Evolutionary conservation across 352 stramenopile genomes (phyloP).

Genomic region (Hyaloperonospora brassicae): DNA sequence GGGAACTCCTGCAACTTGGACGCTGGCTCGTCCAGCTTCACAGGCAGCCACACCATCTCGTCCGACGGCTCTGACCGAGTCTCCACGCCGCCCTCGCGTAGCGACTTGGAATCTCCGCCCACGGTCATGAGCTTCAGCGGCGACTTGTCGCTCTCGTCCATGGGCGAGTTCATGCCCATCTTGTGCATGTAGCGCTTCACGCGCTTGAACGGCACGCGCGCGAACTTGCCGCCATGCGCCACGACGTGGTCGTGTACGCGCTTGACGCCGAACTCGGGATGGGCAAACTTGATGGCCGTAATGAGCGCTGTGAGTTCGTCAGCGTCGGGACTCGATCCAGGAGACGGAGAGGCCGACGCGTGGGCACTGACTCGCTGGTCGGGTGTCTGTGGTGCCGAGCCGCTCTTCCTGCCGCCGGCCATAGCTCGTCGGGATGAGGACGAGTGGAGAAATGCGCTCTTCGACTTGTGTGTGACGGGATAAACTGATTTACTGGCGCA

Average conservation of each 20-base stretch:
- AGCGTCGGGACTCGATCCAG: conserved; percentile 38
- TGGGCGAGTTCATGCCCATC: conserved; percentile 46
- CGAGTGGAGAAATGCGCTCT: conserved; percentile 4
- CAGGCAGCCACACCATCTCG: conserved; percentile 63
- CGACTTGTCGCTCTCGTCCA: conserved; percentile 30
- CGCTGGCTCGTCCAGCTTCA: conserved; percentile 77
- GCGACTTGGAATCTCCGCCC: conserved; percentile 65
- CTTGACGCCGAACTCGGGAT: conserved; percentile 77
- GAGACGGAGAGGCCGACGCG: conserved; percentile 22
- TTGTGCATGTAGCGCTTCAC: conserved; percentile 85
- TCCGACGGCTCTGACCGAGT: conserved; percentile 12
- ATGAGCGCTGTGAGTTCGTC: conserved; percentile 81
- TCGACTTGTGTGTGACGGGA: conserved; percentile 16
- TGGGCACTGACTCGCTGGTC: conserved; percentile 24
- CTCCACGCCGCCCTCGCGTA: conserved; percentile 17
- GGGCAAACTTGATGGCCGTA: conserved; percentile 83
- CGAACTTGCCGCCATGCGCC: conserved; percentile 72
- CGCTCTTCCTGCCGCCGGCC: conserved; percentile 23
- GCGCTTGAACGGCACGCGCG: conserved; percentile 63
- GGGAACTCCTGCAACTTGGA: conserved; percentile 71
- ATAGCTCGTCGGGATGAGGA: conserved; percentile 7
- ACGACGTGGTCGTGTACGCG: conserved; percentile 70
- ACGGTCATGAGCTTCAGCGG: conserved; percentile 79
- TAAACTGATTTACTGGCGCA: conserved; percentile 1
- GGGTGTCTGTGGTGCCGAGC: conserved; percentile 24